These are phyloP conservation scores for Blastocystis sp. DNA, from an alignment of 352 stramenopile genomes.

Conservation along the genomic window DNA sequence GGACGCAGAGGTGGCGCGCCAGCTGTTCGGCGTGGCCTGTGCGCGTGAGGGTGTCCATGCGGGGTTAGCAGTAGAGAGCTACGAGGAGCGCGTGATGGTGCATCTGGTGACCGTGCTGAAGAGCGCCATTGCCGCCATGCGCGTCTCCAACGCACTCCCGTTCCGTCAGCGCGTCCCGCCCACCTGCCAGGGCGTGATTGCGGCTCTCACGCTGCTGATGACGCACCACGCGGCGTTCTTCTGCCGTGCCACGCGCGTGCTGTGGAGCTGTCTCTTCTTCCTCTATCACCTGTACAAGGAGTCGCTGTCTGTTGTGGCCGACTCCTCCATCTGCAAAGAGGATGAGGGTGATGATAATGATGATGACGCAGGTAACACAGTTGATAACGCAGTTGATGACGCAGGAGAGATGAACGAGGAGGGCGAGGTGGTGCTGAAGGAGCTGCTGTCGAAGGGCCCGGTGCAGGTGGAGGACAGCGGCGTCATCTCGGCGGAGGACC, in stretches of 20 bases:
- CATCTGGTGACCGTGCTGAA: background rate
- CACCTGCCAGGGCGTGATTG: background rate
- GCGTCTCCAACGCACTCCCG: background rate
- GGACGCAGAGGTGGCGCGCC: background rate
- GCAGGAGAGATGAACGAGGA: background rate
- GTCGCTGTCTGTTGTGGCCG: constrained; percentile 41
- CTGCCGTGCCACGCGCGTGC: background rate
- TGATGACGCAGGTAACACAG: no score
- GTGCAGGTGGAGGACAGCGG: constrained; percentile 2
- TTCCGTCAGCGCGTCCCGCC: background rate
- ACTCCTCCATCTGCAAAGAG: constrained; percentile 10
- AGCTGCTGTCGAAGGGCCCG: constrained; percentile 48
- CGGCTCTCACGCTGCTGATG: constrained; percentile 4
- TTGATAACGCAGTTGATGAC: no score
- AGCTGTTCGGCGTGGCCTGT: background rate
- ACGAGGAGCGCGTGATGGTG: background rate
- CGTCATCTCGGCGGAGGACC: background rate
- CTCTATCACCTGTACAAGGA: constrained; percentile 8
- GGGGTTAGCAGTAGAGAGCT: background rate
- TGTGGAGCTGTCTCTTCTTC: background rate
- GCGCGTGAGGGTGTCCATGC: background rate
- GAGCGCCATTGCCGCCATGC: background rate
- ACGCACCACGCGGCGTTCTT: background rate
- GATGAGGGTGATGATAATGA: background rate
- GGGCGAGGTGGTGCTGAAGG: background rate